Conservation (phyloP, 2,329 filamentous ascomycete genomes). For the Lithohypha guttulata region DNA sequence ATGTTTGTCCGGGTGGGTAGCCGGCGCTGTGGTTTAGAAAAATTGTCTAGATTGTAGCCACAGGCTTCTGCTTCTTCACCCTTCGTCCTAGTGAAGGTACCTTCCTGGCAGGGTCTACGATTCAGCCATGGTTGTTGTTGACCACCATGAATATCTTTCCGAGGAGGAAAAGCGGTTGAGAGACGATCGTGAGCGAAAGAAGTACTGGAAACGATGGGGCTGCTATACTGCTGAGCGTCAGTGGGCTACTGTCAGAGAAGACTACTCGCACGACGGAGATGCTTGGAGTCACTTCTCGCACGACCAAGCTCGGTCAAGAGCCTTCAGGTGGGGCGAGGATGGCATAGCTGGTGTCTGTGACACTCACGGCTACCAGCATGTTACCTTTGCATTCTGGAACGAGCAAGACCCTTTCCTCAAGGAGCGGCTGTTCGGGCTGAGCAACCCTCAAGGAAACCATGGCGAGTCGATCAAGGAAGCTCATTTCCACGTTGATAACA, state of each 20-base stretch:
- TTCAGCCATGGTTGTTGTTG: conserved; percentile 69
- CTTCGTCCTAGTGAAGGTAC: too few species aligned
- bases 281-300: conserved; percentile 96
- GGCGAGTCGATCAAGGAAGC: conserved; percentile 95
- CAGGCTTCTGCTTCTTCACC: too few species aligned
- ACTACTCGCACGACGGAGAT: conserved; percentile 82
- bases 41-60: too few species aligned
- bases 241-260: conserved; percentile 85
- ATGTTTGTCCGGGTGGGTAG: too few species aligned
- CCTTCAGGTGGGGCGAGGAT: conserved; percentile 93
- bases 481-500: conserved; percentile 94
- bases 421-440: conserved; percentile 86
- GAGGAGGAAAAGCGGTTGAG: conserved; percentile 84
- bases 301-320: conserved; percentile 76
- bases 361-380: conserved; percentile 80
- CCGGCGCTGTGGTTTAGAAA: too few species aligned
- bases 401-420: conserved; percentile 91
- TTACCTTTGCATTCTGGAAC: conserved; percentile 96
- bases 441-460: conserved; percentile 94
- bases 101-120: too few species aligned
- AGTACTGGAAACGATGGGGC: conserved; percentile 99
- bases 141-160: conserved; percentile 75
- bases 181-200: conserved; percentile 68
- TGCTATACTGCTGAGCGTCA: conserved; percentile 88
- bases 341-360: conserved; percentile 94